Conservation (phyloP, 805 yeast species). For the Danielia oregonensis region DNA sequence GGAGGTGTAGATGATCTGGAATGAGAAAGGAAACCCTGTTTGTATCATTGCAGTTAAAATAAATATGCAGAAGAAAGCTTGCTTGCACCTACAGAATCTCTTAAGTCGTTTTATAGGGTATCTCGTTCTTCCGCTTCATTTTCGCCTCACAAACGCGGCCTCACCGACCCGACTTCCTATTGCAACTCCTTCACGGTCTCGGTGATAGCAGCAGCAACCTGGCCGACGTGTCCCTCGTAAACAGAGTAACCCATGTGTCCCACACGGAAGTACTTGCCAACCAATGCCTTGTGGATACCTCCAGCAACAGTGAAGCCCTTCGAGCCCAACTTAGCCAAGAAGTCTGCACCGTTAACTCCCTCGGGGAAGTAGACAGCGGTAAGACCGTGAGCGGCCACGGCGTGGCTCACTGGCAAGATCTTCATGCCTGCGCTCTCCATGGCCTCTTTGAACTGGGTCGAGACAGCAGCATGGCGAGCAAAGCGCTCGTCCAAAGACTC, state of each 20-base stretch:
- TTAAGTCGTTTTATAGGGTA: too few relatives aligned
- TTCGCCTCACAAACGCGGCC: too few relatives aligned
- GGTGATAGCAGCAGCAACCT: constrained; percentile 30
- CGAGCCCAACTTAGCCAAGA: constrained; percentile 53
- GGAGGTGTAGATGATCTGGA: not conserved
- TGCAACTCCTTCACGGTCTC: constrained; percentile 19
- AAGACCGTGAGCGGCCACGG: constrained; percentile 79
- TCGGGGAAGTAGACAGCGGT: constrained; percentile 84
- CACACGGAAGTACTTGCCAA: constrained; percentile 80
- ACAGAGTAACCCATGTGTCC: constrained; percentile 93
- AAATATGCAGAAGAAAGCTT: too few relatives aligned
- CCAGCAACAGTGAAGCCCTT: constrained; percentile 81
- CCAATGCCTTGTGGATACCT: constrained; percentile 81
- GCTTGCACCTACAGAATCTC: too few relatives aligned
- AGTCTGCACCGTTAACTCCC: constrained; percentile 62
- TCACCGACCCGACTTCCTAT: constrained; percentile 6
- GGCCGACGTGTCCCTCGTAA: constrained; percentile 39
- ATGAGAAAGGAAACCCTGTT: too few relatives aligned
- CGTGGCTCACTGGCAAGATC: constrained; percentile 57
- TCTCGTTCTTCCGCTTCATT: too few relatives aligned
- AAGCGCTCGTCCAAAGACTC: constrained; percentile 56
- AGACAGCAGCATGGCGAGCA: constrained; percentile 56
- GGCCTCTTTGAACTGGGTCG: constrained; percentile 61
- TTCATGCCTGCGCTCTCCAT: constrained; percentile 60
- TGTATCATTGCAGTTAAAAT: too few relatives aligned